Evolutionary conservation across 805 yeast species (phyloP).

Genomic region (Kazachstania africana): DNA sequence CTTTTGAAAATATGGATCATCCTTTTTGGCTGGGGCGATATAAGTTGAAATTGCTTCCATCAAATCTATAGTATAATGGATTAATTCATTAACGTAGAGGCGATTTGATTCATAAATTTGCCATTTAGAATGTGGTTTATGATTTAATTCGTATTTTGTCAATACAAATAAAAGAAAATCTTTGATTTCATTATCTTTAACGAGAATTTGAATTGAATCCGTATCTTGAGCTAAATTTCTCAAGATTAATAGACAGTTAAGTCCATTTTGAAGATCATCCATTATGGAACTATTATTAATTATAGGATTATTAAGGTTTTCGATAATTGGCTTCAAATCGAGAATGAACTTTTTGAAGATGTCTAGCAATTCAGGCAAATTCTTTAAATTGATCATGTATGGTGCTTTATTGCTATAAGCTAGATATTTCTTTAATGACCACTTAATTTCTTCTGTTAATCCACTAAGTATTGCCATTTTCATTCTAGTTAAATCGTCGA

Average conservation of each 20-base stretch:
- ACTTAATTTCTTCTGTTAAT: conserved; percentile 53
- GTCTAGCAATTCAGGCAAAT: conserved; percentile 28
- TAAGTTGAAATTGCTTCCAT: conserved; percentile 78
- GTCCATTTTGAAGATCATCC: conserved; percentile 19
- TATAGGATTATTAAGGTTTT: conserved; percentile 16
- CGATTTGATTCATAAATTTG: conserved; percentile 23
- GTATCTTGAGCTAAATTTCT: conserved; percentile 79
- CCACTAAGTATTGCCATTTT: conserved; percentile 59
- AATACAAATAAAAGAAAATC: conserved; percentile 30
- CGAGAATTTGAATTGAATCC: conserved; percentile 67
- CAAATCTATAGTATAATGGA: conserved; percentile 62
- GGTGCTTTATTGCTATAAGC: conserved; percentile 35
- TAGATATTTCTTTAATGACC: conserved; percentile 45
- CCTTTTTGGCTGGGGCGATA: conserved; percentile 59
- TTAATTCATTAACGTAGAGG: conserved; percentile 41
- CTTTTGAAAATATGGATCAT: conserved; percentile 49
- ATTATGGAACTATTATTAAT: conserved; percentile 7
- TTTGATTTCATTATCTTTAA: conserved; percentile 39
- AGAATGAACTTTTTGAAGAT: conserved; percentile 28
- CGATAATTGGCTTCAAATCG: conserved; percentile 14
- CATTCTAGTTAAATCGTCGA: conserved; percentile 52
- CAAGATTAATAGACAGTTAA: conserved; percentile 41
- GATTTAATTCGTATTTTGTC: conserved; percentile 13
- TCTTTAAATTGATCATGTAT: conserved; percentile 36
- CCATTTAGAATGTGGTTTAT: conserved; percentile 15